Evolutionary conservation across 495 filamentous ascomycete species (phyloP).

Genomic region (Pyrenula massariospora): DNA sequence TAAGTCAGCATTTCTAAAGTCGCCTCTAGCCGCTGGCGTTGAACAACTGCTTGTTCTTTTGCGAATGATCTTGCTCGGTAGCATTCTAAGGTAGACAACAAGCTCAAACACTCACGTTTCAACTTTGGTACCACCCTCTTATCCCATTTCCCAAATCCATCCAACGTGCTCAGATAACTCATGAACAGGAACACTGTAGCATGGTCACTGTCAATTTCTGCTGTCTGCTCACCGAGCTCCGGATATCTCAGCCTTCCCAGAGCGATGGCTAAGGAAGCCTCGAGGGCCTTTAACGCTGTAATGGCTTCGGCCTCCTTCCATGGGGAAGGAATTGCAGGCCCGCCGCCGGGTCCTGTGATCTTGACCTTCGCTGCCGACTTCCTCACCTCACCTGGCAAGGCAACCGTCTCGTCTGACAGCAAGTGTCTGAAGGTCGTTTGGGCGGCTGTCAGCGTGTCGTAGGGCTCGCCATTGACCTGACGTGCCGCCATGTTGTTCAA

Average conservation of each 20-base stretch:
- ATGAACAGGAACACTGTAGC: slow-evolving; percentile 57
- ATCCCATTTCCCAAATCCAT: slow-evolving; percentile 54
- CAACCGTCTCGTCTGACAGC: neutral
- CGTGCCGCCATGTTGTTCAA: neutral
- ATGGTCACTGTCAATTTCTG: slow-evolving; percentile 1
- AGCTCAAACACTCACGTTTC: slow-evolving; percentile 37
- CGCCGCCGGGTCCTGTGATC: neutral
- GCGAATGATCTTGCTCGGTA: too few species aligned
- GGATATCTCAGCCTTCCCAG: slow-evolving; percentile 48
- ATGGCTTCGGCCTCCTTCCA: slow-evolving; percentile 60
- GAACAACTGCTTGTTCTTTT: too few species aligned
- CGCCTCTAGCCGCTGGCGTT: too few species aligned
- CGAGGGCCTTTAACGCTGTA: slow-evolving; percentile 57
- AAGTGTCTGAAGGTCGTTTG: neutral
- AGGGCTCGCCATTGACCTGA: neutral
- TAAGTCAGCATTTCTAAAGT: slow-evolving; percentile 9
- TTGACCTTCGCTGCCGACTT: slow-evolving; percentile 10
- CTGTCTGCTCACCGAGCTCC: slow-evolving; percentile 13
- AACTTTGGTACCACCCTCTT: slow-evolving; percentile 46
- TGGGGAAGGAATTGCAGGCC: slow-evolving; percentile 40
- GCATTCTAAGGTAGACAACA: too few species aligned
- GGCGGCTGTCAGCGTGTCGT: neutral
- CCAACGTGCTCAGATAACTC: slow-evolving; percentile 59
- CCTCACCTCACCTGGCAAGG: neutral
- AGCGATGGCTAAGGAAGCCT: slow-evolving; percentile 53